Percentiles rank a stretch among this genome's conserved stretches.
phyloP scores from a whole-genome alignment of 148 eudicot species.

The Heliosperma pusillum region DNA sequence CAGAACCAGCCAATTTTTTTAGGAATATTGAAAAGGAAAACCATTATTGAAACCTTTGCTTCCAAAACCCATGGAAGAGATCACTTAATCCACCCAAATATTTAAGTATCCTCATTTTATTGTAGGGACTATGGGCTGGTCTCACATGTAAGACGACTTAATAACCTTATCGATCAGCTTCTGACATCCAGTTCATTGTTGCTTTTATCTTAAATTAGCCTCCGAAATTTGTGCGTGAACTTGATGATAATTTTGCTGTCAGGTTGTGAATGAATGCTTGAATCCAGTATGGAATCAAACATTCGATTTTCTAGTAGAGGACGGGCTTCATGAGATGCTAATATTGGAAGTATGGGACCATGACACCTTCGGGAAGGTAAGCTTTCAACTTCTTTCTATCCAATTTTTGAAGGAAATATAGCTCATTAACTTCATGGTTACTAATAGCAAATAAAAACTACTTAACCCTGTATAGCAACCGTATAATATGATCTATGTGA shows the following conservation, averaged over 20 bases:
- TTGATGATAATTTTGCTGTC: constrained; percentile 12
- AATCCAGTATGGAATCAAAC: constrained; percentile 98
- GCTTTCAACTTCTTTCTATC: not conserved
- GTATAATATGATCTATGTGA: too few relatives aligned
- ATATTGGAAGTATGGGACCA: constrained; percentile 87
- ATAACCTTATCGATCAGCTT: not conserved
- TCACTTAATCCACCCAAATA: too few relatives aligned
- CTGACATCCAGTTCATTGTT: not conserved
- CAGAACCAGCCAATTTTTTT: too few relatives aligned
- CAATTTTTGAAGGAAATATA: not conserved
- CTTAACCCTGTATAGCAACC: too few relatives aligned
- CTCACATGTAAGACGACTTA: not conserved
- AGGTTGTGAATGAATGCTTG: constrained; percentile 88
- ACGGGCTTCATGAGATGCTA: constrained; percentile 94
- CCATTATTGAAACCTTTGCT: too few relatives aligned
- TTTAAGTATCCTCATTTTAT: too few relatives aligned
- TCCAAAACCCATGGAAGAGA: too few relatives aligned
- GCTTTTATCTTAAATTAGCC: not conserved
- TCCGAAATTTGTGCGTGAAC: not conserved
- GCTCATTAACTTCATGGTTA: not conserved
- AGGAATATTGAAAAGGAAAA: too few relatives aligned
- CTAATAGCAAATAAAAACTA: too few relatives aligned
- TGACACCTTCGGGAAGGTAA: constrained; percentile 97
- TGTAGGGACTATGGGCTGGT: too few relatives aligned
- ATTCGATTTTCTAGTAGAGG: constrained; percentile 92